phyloP scores from a whole-genome alignment of 2,329 filamentous ascomycete genomes.

The Aureobasidium musti region DNA sequence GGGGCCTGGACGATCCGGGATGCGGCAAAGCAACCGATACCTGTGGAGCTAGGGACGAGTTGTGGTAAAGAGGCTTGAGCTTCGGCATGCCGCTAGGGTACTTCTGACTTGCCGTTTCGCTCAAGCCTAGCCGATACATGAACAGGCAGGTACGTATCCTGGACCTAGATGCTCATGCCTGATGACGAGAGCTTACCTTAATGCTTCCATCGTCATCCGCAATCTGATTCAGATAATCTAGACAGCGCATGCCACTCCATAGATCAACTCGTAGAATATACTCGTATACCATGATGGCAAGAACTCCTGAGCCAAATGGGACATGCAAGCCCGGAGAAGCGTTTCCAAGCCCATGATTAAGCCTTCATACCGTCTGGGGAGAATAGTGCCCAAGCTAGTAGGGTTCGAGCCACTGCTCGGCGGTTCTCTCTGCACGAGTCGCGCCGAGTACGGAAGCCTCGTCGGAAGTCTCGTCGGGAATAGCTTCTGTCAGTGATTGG shows the following conservation, averaged over 20 bases:
- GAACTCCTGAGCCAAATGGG: slow-evolving; percentile 9
- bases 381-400: not conserved
- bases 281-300: not conserved
- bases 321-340: slow-evolving; percentile 5
- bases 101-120: slow-evolving; percentile 13
- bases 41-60: slow-evolving; percentile 8
- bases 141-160: slow-evolving; percentile 10
- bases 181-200: not conserved
- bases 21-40: slow-evolving; percentile 13
- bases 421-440: slow-evolving; percentile 20
- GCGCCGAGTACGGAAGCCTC: slow-evolving; percentile 9
- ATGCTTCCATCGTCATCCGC: not conserved
- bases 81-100: slow-evolving; percentile 23
- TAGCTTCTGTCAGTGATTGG: not conserved
- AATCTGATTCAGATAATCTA: not conserved
- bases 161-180: not conserved
- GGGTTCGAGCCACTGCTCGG: slow-evolving; percentile 22
- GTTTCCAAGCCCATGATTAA: slow-evolving; percentile 4
- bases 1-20: slow-evolving; percentile 7
- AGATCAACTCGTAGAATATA: not conserved
- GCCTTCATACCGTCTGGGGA: slow-evolving; percentile 3
- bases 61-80: slow-evolving; percentile 10
- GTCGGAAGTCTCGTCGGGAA: not conserved
- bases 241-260: not conserved
- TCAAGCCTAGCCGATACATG: slow-evolving; percentile 5